A percentile compares a stretch with the other conserved stretches of the same genome.
Evolutionary conservation across 2,329 filamentous ascomycete genomes (phyloP).

Genomic region (Metarhizium rileyi): DNA sequence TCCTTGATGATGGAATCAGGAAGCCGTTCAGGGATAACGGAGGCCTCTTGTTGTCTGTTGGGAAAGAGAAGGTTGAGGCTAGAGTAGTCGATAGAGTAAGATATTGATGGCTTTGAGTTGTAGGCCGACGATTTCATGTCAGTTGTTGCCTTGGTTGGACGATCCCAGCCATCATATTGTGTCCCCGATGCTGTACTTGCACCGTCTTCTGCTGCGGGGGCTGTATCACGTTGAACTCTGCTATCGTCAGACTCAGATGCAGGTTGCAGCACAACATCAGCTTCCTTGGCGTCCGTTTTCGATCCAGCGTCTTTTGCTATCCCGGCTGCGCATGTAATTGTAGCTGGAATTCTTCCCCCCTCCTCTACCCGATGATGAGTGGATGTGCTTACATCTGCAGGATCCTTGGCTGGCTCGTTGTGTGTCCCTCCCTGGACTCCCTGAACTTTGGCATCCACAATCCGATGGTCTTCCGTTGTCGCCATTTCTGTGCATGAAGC

Average conservation of each 20-base stretch:
- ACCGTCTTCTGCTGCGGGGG: not conserved
- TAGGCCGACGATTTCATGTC: not conserved
- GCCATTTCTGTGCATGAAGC: not conserved
- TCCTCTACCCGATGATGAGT: not conserved
- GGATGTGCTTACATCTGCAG: too few relatives aligned
- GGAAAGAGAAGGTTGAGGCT: conserved; percentile 25
- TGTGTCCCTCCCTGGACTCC: too few relatives aligned
- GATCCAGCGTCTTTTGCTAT: not conserved
- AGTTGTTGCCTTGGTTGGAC: not conserved
- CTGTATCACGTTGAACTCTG: not conserved
- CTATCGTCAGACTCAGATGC: not conserved
- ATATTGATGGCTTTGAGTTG: conserved; percentile 4
- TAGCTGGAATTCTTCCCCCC: not conserved
- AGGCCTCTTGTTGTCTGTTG: conserved; percentile 11
- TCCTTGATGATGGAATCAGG: conserved; percentile 40
- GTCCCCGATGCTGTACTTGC: not conserved
- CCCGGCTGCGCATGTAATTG: not conserved
- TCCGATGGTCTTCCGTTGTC: not conserved
- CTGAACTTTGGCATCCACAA: too few relatives aligned
- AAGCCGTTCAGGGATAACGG: conserved; percentile 24
- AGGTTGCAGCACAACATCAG: not conserved
- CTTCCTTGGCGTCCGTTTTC: not conserved
- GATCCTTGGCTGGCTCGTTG: too few relatives aligned
- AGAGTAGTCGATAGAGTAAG: conserved; percentile 23
- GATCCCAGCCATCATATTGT: not conserved